phyloP scores from a whole-genome alignment of 2,329 filamentous ascomycete genomes.

The Sporothrix globosa region DNA sequence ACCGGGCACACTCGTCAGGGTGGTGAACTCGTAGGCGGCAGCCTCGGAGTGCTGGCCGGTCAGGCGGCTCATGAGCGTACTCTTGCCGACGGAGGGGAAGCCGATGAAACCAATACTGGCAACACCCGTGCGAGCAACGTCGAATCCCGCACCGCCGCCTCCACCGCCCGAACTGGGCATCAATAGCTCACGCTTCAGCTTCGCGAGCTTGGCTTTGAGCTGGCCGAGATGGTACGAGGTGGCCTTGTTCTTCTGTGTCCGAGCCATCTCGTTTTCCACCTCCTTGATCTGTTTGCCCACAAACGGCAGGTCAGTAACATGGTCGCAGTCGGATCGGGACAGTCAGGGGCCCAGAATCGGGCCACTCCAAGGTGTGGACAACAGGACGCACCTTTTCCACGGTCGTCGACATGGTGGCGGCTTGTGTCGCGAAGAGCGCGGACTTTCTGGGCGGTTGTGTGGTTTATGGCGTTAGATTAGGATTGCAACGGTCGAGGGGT shows the following conservation, averaged over 20 bases:
- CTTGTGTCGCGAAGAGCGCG: conserved; percentile 24
- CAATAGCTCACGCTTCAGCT: conserved; percentile 93
- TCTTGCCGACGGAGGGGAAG: conserved; percentile 97
- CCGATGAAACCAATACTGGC: conserved; percentile 97
- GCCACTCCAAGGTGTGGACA: too few relatives aligned
- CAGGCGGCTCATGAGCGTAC: conserved; percentile 91
- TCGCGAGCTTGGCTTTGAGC: conserved; percentile 96
- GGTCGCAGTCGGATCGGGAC: not conserved
- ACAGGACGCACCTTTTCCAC: conserved; percentile 76
- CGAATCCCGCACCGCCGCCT: conserved; percentile 87
- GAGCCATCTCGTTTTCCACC: conserved; percentile 96
- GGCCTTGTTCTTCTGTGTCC: conserved; percentile 96
- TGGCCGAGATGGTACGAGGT: conserved; percentile 94
- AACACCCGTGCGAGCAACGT: conserved; percentile 96
- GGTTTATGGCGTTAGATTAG: not conserved
- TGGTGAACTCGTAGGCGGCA: conserved; percentile 98
- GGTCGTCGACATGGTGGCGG: conserved; percentile 83
- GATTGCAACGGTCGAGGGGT: not conserved
- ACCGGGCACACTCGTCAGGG: conserved; percentile 92
- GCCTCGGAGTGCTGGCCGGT: conserved; percentile 97
- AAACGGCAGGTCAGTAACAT: conserved; percentile 29
- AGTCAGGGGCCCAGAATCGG: not conserved
- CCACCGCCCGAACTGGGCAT: conserved; percentile 79
- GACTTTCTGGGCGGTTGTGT: not conserved
- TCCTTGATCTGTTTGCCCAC: conserved; percentile 76